Evolutionary conservation across 164 flowering plant species (phyloP), one percentile per base, ranked within the genome.

Genomic region (Paratinospora sagittata): DNA sequence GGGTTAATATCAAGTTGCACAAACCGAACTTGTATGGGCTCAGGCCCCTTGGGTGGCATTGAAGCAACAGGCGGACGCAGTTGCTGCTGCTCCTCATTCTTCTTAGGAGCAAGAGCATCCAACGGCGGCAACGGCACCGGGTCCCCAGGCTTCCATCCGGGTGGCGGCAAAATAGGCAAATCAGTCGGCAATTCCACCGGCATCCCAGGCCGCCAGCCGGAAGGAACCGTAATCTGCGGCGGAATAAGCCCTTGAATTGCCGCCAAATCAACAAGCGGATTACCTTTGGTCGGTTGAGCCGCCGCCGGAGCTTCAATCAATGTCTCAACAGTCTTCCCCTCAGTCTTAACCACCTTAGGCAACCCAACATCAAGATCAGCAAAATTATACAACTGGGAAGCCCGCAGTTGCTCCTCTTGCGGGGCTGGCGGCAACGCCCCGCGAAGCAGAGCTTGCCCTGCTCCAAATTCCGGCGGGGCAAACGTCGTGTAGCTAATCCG

Each of bases 381-480:
- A 73, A 90, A 88, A 63, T 36, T 79, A 74, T 92, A 95, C 0
- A 95, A 80, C 85, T 89, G 94, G 6, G 97, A 91, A 24, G 96
- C 96, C 5, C 99, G 87, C 97, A 95, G 82, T 78, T 95, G 97
- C 84, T 92, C 99, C 6, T 95, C 99, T 55, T 95, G 99, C 2
- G 99, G 99, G 10, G 99, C 99, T 23, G 99, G 99, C 2, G 99
- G 97, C 1, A 92, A 81, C 3, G 97, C 97, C 11, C 96, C 99
- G 0, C 97, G 89, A 6, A 90, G 90, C 0, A 96, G 97, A 21
- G 86, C 97, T 66, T 77, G 85, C 11, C 95, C 95, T 9, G 96
- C 93, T 16, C 97, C 98, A 72, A 89, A 92, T 69, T 95, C 97
- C 0, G 98, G 97, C 13, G 98, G 97, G 7, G 98, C 98, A 76